Evolutionary conservation across 2,329 filamentous ascomycete species (phyloP), one percentile per base, ranked within the genome.

Genomic region (Colletotrichum agaves): DNA sequence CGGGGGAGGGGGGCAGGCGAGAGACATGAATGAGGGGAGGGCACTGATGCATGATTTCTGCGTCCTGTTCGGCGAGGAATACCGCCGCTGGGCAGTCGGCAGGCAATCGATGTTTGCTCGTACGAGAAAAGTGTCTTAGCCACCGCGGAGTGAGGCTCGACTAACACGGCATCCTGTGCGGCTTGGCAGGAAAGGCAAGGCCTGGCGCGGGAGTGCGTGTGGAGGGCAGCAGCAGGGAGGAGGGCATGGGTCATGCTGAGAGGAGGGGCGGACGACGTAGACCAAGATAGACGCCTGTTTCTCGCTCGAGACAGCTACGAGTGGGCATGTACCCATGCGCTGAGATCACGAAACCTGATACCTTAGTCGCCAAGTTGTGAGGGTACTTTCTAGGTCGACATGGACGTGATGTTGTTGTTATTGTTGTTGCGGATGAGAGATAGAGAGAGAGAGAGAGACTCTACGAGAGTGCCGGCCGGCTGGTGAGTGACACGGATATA

Each of bases 91-190:
- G 23, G 52, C 31, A 19, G 27, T 43, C 19, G 46, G 50, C 43
- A 57, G 31, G 35, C 35, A 27, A 46, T 6, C n/a, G 31, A 59
- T 35, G 64, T 64, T 67, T 64, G 64, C 46, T 64, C 61, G 64
- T 59, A 59, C 39, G 44, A 53, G 60, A 59, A 53, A 49, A 63
- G 39, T 63, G 63, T 58, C 53, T 64, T 59, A 53, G 44, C 21
- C 46, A 59, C 52, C 44, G 53, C 44, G 33, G 39, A 27, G 47
- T 43, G 64, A 64, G 53, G 46, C 46, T 67, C 61, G 64, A 59
- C 61, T 59, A 59, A 59, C 52, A 67, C 46, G 53, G 53, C 64
- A 59, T 64, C 8, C 46, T 17, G 27, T 37, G 43, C 43, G 17
- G 44, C 55, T 60, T 60, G 61, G 37, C 61, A 21, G 56, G 8